Evolutionary conservation across 495 filamentous ascomycete species (phyloP).

Genomic region (Parachaetomium inaequale): DNA sequence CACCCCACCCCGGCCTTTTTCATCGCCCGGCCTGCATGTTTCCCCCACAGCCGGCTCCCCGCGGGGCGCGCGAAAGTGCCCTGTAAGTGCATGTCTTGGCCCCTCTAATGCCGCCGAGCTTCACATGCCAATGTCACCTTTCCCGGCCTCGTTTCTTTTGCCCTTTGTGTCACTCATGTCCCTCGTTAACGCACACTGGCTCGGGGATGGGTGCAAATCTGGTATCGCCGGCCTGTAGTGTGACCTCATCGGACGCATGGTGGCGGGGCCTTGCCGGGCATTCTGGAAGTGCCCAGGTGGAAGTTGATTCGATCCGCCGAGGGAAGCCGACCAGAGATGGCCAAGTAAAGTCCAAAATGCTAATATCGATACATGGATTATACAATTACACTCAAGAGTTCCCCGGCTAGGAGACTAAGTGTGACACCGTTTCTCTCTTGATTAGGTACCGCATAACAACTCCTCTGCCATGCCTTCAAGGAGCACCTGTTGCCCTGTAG

Average conservation of each 20-base stretch:
- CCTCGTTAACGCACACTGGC: neutral
- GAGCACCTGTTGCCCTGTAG: neutral
- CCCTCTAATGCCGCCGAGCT: conserved; percentile 13
- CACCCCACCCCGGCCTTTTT: conserved; percentile 4
- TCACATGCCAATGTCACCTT: conserved; percentile 20
- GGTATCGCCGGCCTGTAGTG: neutral
- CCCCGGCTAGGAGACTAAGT: too few relatives aligned
- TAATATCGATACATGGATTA: too few relatives aligned
- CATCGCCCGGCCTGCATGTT: neutral
- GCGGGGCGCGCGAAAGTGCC: neutral
- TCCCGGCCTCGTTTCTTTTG: neutral
- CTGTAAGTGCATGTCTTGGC: neutral
- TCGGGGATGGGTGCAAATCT: conserved; percentile 6
- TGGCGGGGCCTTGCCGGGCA: too few relatives aligned
- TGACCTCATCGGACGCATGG: neutral
- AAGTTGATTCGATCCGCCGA: too few relatives aligned
- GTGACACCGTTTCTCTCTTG: too few relatives aligned
- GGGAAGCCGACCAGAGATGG: too few relatives aligned
- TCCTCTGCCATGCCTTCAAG: neutral
- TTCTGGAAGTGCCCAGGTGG: too few relatives aligned
- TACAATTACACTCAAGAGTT: too few relatives aligned
- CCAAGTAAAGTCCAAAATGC: too few relatives aligned
- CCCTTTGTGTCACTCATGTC: conserved; percentile 1
- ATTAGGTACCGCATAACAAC: too few relatives aligned
- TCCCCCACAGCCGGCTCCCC: conserved; percentile 1